Conservation (phyloP, 169 alveolate genomes). For the Eimeria tenella region DNA sequence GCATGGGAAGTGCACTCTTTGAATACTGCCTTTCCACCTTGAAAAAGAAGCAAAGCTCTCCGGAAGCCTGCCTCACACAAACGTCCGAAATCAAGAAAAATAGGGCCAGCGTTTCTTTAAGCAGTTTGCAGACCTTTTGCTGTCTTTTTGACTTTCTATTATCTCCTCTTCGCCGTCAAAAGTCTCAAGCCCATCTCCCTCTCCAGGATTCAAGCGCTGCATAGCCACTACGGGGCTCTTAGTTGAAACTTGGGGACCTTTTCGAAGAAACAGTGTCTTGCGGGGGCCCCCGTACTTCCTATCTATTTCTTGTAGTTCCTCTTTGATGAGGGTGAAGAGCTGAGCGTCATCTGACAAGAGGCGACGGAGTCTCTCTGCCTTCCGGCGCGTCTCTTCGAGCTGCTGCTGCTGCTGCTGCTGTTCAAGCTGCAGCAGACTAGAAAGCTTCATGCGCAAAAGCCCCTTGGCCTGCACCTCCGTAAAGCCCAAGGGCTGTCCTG, state of each 20-base stretch:
- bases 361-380: constrained; percentile 39
- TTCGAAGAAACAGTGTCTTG: not conserved
- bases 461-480: constrained; percentile 82
- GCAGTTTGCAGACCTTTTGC: no score
- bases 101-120: no score
- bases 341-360: constrained; percentile 73
- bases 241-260: not conserved
- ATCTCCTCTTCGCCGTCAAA: no score
- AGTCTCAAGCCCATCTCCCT: no score
- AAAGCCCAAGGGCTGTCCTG: constrained; percentile 78
- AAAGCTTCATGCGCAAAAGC: constrained; percentile 81
- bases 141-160: no score
- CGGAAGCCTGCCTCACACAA: no score
- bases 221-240: no score
- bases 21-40: no score
- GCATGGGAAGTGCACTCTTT: no score
- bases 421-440: constrained; percentile 81
- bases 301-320: constrained; percentile 76
- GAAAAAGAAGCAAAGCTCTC: no score
- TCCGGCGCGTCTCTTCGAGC: constrained; percentile 56
- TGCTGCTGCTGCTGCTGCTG: constrained; percentile 77
- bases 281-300: constrained; percentile 67
- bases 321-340: constrained; percentile 75
- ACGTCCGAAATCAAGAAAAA: no score
- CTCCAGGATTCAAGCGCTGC: no score